Evolutionary conservation across 2,329 filamentous ascomycete genomes (phyloP).

Genomic region (Rosellinia necatrix): DNA sequence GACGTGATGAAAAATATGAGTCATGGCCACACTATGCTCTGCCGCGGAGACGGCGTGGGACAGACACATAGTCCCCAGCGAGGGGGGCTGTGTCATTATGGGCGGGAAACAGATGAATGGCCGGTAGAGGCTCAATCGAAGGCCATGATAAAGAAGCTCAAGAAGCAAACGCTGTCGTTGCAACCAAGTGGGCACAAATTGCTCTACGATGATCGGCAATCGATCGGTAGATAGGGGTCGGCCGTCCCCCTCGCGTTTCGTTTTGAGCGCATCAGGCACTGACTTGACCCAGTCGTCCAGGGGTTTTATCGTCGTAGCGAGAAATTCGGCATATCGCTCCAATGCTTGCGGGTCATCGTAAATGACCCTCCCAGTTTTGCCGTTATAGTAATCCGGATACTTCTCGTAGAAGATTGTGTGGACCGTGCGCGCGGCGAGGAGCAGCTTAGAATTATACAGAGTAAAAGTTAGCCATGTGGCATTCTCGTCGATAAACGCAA

Average conservation of each 20-base stretch:
- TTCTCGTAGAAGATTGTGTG: constrained; percentile 45
- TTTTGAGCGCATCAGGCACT: constrained; percentile 45
- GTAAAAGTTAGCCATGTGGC: constrained; percentile 47
- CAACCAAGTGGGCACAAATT: constrained; percentile 46
- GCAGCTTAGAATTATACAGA: constrained; percentile 42
- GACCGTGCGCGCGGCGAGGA: constrained; percentile 39
- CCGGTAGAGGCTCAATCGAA: constrained; percentile 45
- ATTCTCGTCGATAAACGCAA: constrained; percentile 39
- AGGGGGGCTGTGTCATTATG: constrained; percentile 9
- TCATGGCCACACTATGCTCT: constrained; percentile 44
- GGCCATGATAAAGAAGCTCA: constrained; percentile 48
- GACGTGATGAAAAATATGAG: constrained; percentile 45
- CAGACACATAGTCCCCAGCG: constrained; percentile 20
- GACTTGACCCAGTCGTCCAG: constrained; percentile 42
- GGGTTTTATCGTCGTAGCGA: constrained; percentile 29
- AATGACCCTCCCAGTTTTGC: constrained; percentile 26
- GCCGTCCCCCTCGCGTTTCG: constrained; percentile 38
- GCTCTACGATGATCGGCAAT: constrained; percentile 41
- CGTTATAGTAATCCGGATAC: constrained; percentile 38
- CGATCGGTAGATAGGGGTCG: constrained; percentile 43
- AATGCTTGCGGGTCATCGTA: constrained; percentile 37
- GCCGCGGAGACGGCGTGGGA: constrained; percentile 35
- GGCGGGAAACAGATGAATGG: constrained; percentile 46
- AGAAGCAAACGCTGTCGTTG: constrained; percentile 49
- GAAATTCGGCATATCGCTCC: constrained; percentile 32